Conservation (phyloP, 2,329 filamentous ascomycete species). For the Phialophora verrucosa region DNA sequence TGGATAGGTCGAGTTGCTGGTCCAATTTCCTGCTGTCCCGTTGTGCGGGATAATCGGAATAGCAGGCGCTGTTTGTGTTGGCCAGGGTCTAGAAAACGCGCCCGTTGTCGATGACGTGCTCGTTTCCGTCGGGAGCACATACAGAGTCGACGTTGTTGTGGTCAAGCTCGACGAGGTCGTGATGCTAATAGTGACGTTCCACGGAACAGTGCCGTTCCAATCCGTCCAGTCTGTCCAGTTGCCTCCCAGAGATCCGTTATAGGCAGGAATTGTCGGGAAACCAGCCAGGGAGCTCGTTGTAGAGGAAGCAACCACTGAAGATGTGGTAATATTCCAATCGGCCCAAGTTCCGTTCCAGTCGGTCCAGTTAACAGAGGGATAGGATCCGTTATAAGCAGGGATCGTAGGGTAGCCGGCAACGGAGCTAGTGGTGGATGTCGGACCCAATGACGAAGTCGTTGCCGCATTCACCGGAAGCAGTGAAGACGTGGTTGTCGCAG, state of each 20-base stretch:
- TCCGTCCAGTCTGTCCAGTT: constrained; percentile 5
- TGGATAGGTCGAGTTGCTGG: constrained; percentile 10
- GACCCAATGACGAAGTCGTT: constrained; percentile 2
- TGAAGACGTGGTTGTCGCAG: constrained; percentile 4
- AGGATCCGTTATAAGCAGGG: constrained; percentile 6
- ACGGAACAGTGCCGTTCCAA: constrained; percentile 9
- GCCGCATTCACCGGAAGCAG: background rate
- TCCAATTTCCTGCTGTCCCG: background rate
- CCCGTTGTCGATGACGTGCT: background rate
- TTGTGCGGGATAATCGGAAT: background rate
- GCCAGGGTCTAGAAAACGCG: background rate
- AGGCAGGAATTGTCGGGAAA: constrained; percentile 5
- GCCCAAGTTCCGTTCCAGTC: background rate
- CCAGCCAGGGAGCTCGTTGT: background rate
- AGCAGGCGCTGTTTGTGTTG: background rate
- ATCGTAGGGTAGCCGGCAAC: background rate
- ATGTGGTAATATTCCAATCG: background rate
- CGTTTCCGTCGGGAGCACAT: constrained; percentile 7
- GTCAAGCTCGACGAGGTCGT: constrained; percentile 1
- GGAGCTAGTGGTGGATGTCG: constrained; percentile 2
- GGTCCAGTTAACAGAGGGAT: constrained; percentile 9
- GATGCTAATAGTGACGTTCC: background rate
- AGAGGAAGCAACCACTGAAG: background rate
- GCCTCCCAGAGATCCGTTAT: constrained; percentile 5
- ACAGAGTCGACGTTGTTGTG: constrained; percentile 7